Evolutionary conservation across 352 stramenopile genomes (phyloP).

Genomic region (Globisporangium iwayamae): DNA sequence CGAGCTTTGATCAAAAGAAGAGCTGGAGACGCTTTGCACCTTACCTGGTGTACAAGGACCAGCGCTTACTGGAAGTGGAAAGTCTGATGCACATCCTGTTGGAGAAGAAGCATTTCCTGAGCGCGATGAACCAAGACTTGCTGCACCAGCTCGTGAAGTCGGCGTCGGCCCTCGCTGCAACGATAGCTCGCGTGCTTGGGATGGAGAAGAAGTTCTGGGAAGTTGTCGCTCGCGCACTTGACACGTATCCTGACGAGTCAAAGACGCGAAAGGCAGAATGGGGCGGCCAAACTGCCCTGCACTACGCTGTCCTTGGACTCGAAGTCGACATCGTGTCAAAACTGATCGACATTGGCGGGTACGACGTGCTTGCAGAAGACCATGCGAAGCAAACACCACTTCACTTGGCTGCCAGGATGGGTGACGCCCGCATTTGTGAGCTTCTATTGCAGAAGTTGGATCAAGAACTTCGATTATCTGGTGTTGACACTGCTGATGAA

Average conservation of each 20-base stretch:
- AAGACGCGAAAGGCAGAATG: constrained; percentile 32
- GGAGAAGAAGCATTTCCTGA: constrained; percentile 22
- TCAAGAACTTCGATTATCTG: background rate
- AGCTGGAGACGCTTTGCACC: constrained; percentile 36
- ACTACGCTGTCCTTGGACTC: constrained; percentile 42
- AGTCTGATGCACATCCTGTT: constrained; percentile 41
- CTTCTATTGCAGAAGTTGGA: constrained; percentile 40
- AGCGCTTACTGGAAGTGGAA: constrained; percentile 39
- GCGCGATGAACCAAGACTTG: constrained; percentile 39
- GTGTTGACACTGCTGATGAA: constrained; percentile 20
- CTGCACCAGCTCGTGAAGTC: constrained; percentile 38
- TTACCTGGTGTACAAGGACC: constrained; percentile 26
- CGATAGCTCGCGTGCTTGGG: constrained; percentile 25
- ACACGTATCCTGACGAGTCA: constrained; percentile 28
- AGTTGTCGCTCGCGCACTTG: constrained; percentile 30
- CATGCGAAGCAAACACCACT: constrained; percentile 42
- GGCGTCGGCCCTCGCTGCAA: constrained; percentile 33
- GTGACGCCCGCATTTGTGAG: constrained; percentile 37
- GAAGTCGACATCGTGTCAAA: constrained; percentile 32
- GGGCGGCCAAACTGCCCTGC: constrained; percentile 37
- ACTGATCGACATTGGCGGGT: constrained; percentile 34
- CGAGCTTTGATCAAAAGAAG: background rate
- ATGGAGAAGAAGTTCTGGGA: constrained; percentile 44
- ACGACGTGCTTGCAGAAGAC: constrained; percentile 43
- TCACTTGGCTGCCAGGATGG: constrained; percentile 39